A percentile compares a stretch with the other conserved stretches of the same genome.
phyloP scores from a whole-genome alignment of 495 filamentous ascomycete species.

The Xylaria sp. region DNA sequence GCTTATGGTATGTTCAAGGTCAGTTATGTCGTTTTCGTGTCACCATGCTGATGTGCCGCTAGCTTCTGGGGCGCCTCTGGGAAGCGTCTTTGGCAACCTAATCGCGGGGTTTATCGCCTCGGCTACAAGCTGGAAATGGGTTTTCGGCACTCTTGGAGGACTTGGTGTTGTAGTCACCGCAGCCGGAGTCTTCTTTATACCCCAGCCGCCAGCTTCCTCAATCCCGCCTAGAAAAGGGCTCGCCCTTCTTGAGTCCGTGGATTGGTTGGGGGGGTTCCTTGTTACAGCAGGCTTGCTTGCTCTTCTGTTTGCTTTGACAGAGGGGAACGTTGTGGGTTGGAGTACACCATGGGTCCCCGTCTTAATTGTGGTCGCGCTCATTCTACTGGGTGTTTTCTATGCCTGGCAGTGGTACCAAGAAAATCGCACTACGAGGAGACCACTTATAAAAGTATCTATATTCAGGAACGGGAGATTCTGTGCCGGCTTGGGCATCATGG shows the following conservation, averaged over 20 bases:
- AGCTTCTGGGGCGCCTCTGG: slow-evolving; percentile 65
- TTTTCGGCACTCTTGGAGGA: slow-evolving; percentile 71
- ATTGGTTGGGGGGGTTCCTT: slow-evolving; percentile 69
- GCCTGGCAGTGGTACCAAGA: slow-evolving; percentile 70
- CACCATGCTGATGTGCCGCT: neutral
- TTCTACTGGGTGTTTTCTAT: slow-evolving; percentile 65
- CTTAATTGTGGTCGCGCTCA: slow-evolving; percentile 66
- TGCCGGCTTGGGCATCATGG: slow-evolving; percentile 66
- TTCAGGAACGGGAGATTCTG: slow-evolving; percentile 61
- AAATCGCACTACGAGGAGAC: slow-evolving; percentile 47
- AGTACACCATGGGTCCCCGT: slow-evolving; percentile 67
- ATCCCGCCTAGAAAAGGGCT: slow-evolving; percentile 35
- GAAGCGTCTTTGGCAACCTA: slow-evolving; percentile 63
- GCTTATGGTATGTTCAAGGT: slow-evolving; percentile 47
- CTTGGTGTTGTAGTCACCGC: slow-evolving; percentile 65
- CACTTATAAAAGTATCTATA: slow-evolving; percentile 65
- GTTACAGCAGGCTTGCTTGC: slow-evolving; percentile 67
- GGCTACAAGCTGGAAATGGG: slow-evolving; percentile 66
- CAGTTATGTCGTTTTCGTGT: neutral
- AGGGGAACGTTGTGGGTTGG: slow-evolving; percentile 74
- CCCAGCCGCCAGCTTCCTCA: slow-evolving; percentile 56
- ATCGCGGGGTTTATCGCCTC: slow-evolving; percentile 60
- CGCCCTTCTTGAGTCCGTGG: slow-evolving; percentile 55
- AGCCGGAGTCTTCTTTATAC: slow-evolving; percentile 70
- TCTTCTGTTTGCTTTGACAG: slow-evolving; percentile 67